These are phyloP conservation scores for Arthrobotrys musiformis DNA, from an alignment of 2,329 filamentous ascomycete genomes.

Conservation along the genomic window DNA sequence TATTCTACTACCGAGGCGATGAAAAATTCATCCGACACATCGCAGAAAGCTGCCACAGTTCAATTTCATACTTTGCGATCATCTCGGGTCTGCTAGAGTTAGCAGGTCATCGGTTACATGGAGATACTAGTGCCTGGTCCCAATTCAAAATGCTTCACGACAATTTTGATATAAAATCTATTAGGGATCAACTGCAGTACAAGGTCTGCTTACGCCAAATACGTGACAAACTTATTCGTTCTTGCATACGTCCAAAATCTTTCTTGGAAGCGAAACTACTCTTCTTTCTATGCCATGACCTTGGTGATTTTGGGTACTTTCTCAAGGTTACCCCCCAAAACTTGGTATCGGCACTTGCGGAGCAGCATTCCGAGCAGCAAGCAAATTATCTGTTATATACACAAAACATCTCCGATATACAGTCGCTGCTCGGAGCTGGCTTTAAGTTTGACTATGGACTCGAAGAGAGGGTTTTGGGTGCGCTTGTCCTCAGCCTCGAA, in stretches of 20 bases:
- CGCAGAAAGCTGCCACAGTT: not conserved
- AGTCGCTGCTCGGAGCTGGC: not conserved
- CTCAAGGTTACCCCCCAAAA: not conserved
- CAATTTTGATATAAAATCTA: no score
- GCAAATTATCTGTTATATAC: not conserved
- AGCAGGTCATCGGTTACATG: not conserved
- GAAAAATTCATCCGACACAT: not conserved
- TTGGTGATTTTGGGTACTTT: not conserved
- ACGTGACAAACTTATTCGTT: not conserved
- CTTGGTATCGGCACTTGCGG: not conserved
- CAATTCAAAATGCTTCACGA: no score
- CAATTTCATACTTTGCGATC: not conserved
- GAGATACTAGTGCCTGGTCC: no score
- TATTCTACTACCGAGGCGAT: constrained; percentile 8
- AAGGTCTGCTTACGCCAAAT: not conserved
- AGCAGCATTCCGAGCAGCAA: not conserved
- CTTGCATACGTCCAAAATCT: not conserved
- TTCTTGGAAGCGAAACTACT: not conserved
- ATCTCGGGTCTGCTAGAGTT: not conserved
- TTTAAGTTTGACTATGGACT: not conserved
- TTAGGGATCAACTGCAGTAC: not conserved
- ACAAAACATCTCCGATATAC: not conserved
- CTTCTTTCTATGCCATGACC: not conserved
- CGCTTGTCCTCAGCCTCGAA: not conserved
- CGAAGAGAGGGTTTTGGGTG: not conserved